Conservation (phyloP, 192 early-diverging fungal genomes). For the Entomortierella beljakovae region DNA sequence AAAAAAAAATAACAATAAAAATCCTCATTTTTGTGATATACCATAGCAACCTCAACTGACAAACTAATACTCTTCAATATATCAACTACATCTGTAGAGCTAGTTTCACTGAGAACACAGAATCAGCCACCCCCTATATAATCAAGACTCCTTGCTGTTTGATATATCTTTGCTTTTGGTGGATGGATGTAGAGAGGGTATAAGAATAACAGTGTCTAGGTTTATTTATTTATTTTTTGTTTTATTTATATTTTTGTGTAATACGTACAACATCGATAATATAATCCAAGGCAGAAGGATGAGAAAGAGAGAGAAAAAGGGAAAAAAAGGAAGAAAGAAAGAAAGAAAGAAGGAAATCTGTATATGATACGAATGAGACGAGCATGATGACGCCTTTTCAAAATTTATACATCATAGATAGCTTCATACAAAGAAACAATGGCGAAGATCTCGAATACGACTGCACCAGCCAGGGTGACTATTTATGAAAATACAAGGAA, state of each 20-base stretch:
- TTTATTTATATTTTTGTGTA: not conserved
- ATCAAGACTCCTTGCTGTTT: too few relatives aligned
- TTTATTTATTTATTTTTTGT: too few relatives aligned
- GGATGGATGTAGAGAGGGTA: too few relatives aligned
- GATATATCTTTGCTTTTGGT: too few relatives aligned
- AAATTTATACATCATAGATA: constrained; percentile 32
- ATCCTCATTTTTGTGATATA: too few relatives aligned
- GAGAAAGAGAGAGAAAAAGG: not conserved
- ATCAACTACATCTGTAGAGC: too few relatives aligned
- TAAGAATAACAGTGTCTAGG: too few relatives aligned
- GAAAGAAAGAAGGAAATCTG: not conserved
- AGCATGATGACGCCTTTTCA: too few relatives aligned
- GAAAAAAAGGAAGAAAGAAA: not conserved
- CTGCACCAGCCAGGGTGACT: constrained; percentile 86
- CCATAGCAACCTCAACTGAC: too few relatives aligned
- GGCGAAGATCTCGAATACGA: constrained; percentile 92
- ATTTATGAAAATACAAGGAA: constrained; percentile 24
- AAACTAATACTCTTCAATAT: too few relatives aligned
- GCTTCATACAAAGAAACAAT: constrained; percentile 75
- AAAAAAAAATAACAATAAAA: not conserved
- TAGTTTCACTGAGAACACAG: too few relatives aligned
- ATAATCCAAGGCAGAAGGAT: not conserved
- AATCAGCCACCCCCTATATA: too few relatives aligned
- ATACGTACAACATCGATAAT: not conserved
- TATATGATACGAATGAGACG: not conserved